Percentiles rank a stretch among this genome's conserved stretches.
Conservation (phyloP, 331 rosid genomes). For the Quercus lobata region DNA sequence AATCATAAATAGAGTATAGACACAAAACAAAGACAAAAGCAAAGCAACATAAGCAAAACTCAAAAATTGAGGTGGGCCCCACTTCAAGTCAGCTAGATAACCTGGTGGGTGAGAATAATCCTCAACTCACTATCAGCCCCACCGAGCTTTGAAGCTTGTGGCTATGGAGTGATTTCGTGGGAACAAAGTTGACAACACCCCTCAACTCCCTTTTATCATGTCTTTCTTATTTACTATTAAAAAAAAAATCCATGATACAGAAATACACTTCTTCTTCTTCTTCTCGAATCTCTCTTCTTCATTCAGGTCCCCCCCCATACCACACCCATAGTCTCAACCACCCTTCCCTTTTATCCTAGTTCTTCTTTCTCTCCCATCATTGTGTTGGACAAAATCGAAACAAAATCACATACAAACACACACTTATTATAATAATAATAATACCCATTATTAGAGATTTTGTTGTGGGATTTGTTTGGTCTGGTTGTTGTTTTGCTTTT, state of each 20-base stretch:
- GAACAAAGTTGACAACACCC: constrained; percentile 36
- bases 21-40: neutral
- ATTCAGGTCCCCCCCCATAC: constrained; percentile 10
- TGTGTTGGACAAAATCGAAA: constrained; percentile 23
- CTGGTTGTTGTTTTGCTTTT: neutral
- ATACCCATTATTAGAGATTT: constrained; percentile 19
- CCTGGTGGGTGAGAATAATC: constrained; percentile 46
- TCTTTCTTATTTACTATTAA: no score
- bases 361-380: constrained; percentile 11
- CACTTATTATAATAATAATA: no score
- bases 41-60: neutral
- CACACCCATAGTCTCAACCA: constrained; percentile 10
- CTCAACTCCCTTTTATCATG: neutral
- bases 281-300: constrained; percentile 19
- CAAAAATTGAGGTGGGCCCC: constrained; percentile 30
- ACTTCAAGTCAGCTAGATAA: constrained; percentile 29
- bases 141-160: constrained; percentile 56
- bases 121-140: constrained; percentile 36
- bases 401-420: neutral
- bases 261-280: neutral
- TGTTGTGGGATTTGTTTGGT: constrained; percentile 14
- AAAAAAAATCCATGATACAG: neutral
- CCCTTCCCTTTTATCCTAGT: constrained; percentile 11
- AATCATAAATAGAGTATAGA: no score
- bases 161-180: constrained; percentile 33